A percentile compares a stretch with the other conserved stretches of the same genome.
Evolutionary conservation across 352 stramenopile species (phyloP).

Genomic region (Globisporangium emineosum): DNA sequence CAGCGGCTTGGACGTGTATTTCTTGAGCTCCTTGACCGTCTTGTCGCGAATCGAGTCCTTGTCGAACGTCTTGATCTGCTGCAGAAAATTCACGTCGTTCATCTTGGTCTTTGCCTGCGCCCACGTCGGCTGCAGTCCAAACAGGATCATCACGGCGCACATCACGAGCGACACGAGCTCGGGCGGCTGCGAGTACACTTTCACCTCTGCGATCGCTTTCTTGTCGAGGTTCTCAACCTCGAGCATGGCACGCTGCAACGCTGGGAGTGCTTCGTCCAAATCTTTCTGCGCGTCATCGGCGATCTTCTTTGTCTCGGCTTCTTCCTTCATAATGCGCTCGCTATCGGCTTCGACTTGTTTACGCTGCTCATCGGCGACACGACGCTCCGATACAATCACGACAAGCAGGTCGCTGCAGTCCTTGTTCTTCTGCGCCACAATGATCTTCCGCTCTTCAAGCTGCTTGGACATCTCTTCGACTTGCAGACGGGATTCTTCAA

Average conservation of each 20-base stretch:
- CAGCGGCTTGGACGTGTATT: constrained; percentile 86
- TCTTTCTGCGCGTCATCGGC: constrained; percentile 94
- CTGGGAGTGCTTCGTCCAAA: constrained; percentile 91
- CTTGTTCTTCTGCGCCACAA: constrained; percentile 91
- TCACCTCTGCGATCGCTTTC: constrained; percentile 93
- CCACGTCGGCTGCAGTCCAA: constrained; percentile 92
- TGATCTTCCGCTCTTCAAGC: constrained; percentile 85
- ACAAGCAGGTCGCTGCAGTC: constrained; percentile 95
- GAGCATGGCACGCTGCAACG: constrained; percentile 89
- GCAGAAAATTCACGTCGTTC: constrained; percentile 91
- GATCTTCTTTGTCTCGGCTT: constrained; percentile 92
- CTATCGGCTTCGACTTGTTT: constrained; percentile 94
- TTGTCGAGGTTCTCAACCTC: constrained; percentile 97
- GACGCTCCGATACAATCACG: constrained; percentile 92
- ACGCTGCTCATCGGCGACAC: constrained; percentile 92
- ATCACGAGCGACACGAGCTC: constrained; percentile 92
- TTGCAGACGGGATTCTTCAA: constrained; percentile 78
- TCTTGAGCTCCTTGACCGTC: constrained; percentile 93
- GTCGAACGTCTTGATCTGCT: constrained; percentile 95
- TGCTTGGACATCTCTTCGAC: constrained; percentile 87
- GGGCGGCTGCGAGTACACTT: constrained; percentile 93
- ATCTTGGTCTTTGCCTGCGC: constrained; percentile 92
- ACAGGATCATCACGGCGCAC: constrained; percentile 96
- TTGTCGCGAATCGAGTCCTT: constrained; percentile 95
- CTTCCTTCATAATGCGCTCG: constrained; percentile 89